These are phyloP conservation scores for Fraxinus sp. DNA, from an alignment of 305 asterid genomes.

Conservation along the genomic window DNA sequence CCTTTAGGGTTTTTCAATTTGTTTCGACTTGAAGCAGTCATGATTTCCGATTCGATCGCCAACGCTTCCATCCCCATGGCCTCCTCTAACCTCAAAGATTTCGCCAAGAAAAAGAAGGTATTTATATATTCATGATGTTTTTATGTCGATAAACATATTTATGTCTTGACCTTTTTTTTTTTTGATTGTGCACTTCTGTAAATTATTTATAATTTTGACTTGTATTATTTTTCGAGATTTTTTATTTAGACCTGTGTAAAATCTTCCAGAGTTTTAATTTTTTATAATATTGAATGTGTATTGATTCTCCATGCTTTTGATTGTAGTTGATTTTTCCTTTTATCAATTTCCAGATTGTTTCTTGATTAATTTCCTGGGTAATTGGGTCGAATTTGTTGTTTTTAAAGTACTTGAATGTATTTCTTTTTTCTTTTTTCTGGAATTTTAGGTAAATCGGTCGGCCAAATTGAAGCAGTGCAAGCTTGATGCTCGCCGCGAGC, in stretches of 20 bases:
- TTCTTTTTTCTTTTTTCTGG: not conserved
- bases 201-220: not conserved
- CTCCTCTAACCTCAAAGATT: slow-evolving; percentile 43
- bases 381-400: not conserved
- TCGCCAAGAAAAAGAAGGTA: slow-evolving; percentile 59
- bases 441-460: slow-evolving; percentile 61
- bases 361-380: not conserved
- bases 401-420: not conserved
- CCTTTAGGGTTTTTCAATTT: slow-evolving; percentile 17
- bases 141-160: not conserved
- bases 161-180: not conserved
- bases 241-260: not conserved
- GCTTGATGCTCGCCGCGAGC: slow-evolving; percentile 85
- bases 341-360: not conserved
- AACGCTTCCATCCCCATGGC: slow-evolving; percentile 37
- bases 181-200: not conserved
- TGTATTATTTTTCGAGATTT: not conserved
- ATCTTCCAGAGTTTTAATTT: not conserved
- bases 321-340: not conserved
- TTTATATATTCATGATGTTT: not conserved
- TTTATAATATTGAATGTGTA: not conserved
- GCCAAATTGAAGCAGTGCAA: slow-evolving; percentile 90
- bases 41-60: slow-evolving; percentile 52
- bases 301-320: not conserved
- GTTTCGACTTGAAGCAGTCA: slow-evolving; percentile 29